Conservation (phyloP, 139 green algal genomes). For the Diplosphaera chodatii region DNA sequence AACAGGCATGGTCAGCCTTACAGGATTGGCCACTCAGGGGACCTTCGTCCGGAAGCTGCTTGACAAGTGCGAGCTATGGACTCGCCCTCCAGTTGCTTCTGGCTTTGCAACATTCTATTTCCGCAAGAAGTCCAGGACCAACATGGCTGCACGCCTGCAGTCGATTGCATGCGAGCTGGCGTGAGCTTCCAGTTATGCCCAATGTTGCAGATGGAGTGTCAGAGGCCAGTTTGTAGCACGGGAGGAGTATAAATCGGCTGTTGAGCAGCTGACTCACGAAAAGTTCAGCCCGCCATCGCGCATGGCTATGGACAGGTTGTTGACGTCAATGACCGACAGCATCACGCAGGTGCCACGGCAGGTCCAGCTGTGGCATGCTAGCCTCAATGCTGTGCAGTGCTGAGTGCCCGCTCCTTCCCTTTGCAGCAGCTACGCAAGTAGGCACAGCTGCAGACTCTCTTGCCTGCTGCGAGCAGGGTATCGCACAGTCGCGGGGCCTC, state of each 20-base stretch:
- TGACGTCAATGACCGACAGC: background rate
- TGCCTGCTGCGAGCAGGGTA: background rate
- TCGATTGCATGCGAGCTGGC: too few species aligned
- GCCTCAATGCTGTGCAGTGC: too few species aligned
- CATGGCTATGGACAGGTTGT: background rate
- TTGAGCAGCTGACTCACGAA: background rate
- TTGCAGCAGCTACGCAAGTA: too few species aligned
- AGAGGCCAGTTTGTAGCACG: slow-evolving; percentile 33
- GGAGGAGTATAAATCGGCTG: slow-evolving; percentile 50
- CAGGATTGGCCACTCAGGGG: slow-evolving; percentile 10
- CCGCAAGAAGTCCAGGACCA: too few species aligned
- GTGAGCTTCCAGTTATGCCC: too few species aligned
- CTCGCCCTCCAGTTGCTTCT: too few species aligned
- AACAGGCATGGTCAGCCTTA: slow-evolving; percentile 16
- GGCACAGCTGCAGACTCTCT: too few species aligned
- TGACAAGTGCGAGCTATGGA: slow-evolving; percentile 12
- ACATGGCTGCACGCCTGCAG: too few species aligned
- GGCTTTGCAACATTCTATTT: too few species aligned
- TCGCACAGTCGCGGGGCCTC: background rate
- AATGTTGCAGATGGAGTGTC: slow-evolving; percentile 23
- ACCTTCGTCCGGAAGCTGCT: slow-evolving; percentile 35
- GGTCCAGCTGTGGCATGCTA: too few species aligned
- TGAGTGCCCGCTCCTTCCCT: too few species aligned
- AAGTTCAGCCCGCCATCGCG: background rate
- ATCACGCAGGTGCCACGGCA: background rate